phyloP scores from a whole-genome alignment of 1,284 basidiomycete genomes.

The Ceratobasidium theobromae region DNA sequence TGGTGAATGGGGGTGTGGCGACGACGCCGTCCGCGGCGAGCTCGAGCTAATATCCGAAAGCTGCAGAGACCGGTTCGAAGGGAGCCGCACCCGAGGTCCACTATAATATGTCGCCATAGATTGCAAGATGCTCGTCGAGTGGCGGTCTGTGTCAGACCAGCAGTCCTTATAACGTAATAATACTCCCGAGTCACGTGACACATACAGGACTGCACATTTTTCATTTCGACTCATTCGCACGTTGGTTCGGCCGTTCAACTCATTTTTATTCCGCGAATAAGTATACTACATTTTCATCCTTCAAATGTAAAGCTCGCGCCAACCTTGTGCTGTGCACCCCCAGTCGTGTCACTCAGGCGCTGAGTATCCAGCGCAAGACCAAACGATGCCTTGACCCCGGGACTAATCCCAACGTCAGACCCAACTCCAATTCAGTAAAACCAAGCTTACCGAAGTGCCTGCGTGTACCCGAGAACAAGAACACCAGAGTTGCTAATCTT shows the following conservation, averaged over 20 bases:
- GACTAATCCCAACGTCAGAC: slow-evolving; percentile 50
- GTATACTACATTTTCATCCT: slow-evolving; percentile 47
- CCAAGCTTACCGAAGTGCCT: slow-evolving; percentile 58
- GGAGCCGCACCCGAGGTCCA: slow-evolving; percentile 24
- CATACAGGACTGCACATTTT: not conserved
- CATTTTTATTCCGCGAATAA: slow-evolving; percentile 6
- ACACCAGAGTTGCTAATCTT: slow-evolving; percentile 98
- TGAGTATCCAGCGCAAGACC: slow-evolving; percentile 55
- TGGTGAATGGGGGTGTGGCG: not conserved
- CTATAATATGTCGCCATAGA: slow-evolving; percentile 26
- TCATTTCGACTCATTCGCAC: not conserved
- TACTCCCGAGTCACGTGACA: not conserved
- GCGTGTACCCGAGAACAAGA: slow-evolving; percentile 81
- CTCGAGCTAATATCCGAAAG: slow-evolving; percentile 4
- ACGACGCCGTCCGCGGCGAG: not conserved
- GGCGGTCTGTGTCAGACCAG: not conserved
- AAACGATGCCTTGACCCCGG: slow-evolving; percentile 87
- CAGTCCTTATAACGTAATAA: not conserved
- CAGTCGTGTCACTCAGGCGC: slow-evolving; percentile 51
- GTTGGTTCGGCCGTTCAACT: not conserved
- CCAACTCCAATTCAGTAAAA: not conserved
- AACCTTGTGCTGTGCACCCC: slow-evolving; percentile 66
- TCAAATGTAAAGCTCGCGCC: slow-evolving; percentile 75
- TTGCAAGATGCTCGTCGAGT: not conserved
- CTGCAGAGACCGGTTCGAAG: slow-evolving; percentile 25